phyloP scores from a whole-genome alignment of 1,139 yeast species.

The Hyphopichia fennica region DNA sequence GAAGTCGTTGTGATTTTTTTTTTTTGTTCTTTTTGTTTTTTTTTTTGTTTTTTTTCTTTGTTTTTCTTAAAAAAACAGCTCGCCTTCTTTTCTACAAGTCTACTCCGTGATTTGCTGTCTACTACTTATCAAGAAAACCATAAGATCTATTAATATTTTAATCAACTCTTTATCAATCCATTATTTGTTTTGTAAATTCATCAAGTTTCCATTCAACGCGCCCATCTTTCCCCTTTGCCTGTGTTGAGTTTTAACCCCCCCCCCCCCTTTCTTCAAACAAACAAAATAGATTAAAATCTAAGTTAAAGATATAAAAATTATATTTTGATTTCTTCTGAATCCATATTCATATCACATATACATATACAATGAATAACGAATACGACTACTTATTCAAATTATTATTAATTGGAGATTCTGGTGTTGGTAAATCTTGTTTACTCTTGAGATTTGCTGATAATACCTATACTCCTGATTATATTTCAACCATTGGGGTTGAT shows the following conservation, averaged over 20 bases:
- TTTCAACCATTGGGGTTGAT: conserved; percentile 97
- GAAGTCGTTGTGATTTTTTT: neutral
- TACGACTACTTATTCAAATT: conserved; percentile 97
- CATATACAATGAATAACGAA: conserved; percentile 64
- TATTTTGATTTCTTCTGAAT: neutral
- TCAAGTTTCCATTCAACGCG: too few relatives aligned
- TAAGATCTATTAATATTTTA: too few relatives aligned
- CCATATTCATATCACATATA: neutral
- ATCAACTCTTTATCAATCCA: too few relatives aligned
- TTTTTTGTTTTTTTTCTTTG: neutral
- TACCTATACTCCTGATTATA: conserved; percentile 95
- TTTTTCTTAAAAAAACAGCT: neutral
- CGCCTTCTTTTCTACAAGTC: neutral
- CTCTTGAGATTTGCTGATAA: conserved; percentile 95
- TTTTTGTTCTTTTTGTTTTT: neutral
- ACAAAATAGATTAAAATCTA: too few relatives aligned
- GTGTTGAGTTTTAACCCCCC: too few relatives aligned
- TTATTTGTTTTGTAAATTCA: too few relatives aligned
- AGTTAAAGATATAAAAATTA: too few relatives aligned
- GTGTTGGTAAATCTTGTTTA: conserved; percentile 96
- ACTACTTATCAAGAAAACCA: neutral
- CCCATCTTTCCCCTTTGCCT: too few relatives aligned
- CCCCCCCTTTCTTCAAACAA: too few relatives aligned
- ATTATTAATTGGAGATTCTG: conserved; percentile 94
- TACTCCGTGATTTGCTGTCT: neutral